A percentile compares a stretch with the other conserved stretches of the same genome.
Evolutionary conservation across 768 basidiomycete genomes (phyloP).

Genomic region (Leccinum fibrillosum): DNA sequence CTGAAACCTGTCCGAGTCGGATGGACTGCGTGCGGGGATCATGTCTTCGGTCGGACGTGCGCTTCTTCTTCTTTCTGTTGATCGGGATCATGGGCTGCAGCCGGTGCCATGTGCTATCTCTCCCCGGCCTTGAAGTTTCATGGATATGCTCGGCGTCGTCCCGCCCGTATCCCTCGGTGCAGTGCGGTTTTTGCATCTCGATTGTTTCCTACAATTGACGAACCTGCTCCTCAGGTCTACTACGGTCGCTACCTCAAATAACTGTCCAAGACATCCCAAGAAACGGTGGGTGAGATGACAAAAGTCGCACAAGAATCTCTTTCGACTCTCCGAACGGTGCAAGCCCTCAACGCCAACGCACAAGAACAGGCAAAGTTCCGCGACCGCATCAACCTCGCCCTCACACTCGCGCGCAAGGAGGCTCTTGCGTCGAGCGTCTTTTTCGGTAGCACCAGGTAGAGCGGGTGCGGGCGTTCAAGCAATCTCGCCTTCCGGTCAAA

Average conservation of each 20-base stretch:
- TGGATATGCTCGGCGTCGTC: slow-evolving; percentile 87
- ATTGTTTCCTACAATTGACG: slow-evolving; percentile 3
- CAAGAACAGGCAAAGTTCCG: slow-evolving; percentile 79
- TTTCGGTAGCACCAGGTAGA: slow-evolving; percentile 88
- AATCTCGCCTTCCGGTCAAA: slow-evolving; percentile 5
- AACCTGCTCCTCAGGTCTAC: slow-evolving; percentile 57
- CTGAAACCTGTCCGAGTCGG: slow-evolving; percentile 61
- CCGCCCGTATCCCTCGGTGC: slow-evolving; percentile 85
- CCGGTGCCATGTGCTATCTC: not conserved
- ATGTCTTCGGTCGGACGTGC: slow-evolving; percentile 92
- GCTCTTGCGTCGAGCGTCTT: slow-evolving; percentile 90
- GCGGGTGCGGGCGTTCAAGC: slow-evolving; percentile 42
- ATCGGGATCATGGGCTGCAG: not conserved
- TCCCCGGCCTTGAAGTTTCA: slow-evolving; percentile 73
- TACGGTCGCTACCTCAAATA: slow-evolving; percentile 95
- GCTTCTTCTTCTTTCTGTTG: slow-evolving; percentile 27
- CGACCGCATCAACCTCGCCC: slow-evolving; percentile 60
- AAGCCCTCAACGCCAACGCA: slow-evolving; percentile 81
- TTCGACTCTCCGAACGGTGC: slow-evolving; percentile 81
- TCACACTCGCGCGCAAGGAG: slow-evolving; percentile 78
- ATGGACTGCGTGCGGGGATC: slow-evolving; percentile 78
- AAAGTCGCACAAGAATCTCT: slow-evolving; percentile 87
- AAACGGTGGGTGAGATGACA: slow-evolving; percentile 94
- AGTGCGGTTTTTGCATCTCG: slow-evolving; percentile 32
- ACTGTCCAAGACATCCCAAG: slow-evolving; percentile 88